phyloP scores from a whole-genome alignment of 768 basidiomycete genomes.

The Macrolepiota albuminosa region DNA sequence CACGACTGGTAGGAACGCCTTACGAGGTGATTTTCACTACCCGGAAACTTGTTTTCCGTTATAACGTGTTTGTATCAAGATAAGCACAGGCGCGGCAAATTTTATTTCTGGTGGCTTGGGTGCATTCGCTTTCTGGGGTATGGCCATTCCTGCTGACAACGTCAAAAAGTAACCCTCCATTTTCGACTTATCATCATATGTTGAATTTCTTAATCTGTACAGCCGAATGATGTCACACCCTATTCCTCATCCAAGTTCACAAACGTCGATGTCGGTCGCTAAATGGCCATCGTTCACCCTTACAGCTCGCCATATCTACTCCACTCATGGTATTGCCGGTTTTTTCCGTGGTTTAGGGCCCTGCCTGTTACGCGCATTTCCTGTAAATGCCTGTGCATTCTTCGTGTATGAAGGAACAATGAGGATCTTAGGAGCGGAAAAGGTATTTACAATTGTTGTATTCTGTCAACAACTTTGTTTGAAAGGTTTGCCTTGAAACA shows the following conservation, averaged over 20 bases:
- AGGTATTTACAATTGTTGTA: conserved; percentile 35
- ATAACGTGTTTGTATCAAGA: conserved; percentile 28
- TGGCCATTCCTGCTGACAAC: conserved; percentile 75
- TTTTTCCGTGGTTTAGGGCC: conserved; percentile 68
- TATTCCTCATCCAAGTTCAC: conserved; percentile 38
- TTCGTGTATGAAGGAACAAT: conserved; percentile 78
- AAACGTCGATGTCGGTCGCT: conserved; percentile 21
- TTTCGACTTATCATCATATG: conserved; percentile 2
- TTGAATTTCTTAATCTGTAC: conserved; percentile 11
- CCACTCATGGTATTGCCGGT: conserved; percentile 46
- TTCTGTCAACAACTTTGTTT: conserved; percentile 1
- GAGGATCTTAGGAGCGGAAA: conserved; percentile 59
- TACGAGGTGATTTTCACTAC: conserved; percentile 44
- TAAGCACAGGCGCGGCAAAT: conserved; percentile 56
- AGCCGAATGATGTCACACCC: conserved; percentile 67
- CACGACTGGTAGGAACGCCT: conserved; percentile 48
- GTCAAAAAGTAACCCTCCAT: conserved; percentile 62
- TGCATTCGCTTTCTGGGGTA: conserved; percentile 61
- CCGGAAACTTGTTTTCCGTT: not conserved
- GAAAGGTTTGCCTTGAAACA: conserved; percentile 20
- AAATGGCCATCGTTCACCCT: conserved; percentile 42
- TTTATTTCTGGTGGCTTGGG: conserved; percentile 63
- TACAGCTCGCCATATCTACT: conserved; percentile 50
- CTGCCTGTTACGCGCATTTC: conserved; percentile 68
- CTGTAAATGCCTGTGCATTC: conserved; percentile 72